Percentiles rank a stretch among this genome's conserved stretches.
These are phyloP conservation scores for Xanthoparmelia taractica DNA, from an alignment of 495 filamentous ascomycete species.

Conservation along the genomic window DNA sequence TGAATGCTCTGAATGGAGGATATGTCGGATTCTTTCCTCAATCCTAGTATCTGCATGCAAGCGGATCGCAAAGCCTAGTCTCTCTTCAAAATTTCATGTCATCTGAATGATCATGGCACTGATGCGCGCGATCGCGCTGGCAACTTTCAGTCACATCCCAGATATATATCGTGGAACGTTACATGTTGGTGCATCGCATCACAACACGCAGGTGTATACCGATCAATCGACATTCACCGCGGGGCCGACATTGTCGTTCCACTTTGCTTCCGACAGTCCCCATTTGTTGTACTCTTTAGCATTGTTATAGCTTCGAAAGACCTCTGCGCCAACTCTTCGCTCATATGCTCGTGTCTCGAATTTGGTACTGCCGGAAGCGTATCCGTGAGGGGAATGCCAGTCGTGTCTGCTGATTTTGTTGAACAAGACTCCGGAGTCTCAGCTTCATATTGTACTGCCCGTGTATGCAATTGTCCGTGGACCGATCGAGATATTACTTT, in stretches of 20 bases:
- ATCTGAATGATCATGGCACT: not conserved
- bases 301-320: not conserved
- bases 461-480: no score
- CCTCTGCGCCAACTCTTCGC: not conserved
- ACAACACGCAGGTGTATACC: not conserved
- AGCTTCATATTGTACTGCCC: no score
- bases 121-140: not conserved
- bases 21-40: not conserved
- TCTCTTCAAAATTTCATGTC: not conserved
- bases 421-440: not conserved
- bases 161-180: not conserved
- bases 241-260: not conserved
- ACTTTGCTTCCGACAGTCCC: not conserved
- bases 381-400: not conserved
- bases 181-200: slow-evolving; percentile 1
- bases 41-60: not conserved
- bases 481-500: not conserved
- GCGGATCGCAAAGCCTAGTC: not conserved
- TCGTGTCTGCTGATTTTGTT: not conserved
- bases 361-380: not conserved
- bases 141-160: not conserved
- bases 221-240: not conserved
- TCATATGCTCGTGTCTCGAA: not conserved
- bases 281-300: not conserved
- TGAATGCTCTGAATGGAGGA: not conserved